Percentiles rank a stretch among this genome's conserved stretches.
Evolutionary conservation across 352 stramenopile species (phyloP).

Genomic region (Phytophthora ohioensis): DNA sequence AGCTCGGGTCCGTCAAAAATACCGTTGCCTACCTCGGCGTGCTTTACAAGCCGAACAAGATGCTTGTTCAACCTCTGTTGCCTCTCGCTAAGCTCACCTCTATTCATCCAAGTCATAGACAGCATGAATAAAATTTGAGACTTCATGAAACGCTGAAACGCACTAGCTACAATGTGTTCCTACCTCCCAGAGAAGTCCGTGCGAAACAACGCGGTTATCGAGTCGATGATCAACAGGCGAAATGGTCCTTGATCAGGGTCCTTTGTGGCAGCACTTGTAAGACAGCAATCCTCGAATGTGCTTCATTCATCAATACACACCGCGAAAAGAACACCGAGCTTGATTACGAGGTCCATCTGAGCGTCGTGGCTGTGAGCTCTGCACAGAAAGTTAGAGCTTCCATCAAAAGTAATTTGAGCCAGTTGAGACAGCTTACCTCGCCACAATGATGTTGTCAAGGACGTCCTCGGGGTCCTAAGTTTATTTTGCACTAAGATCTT

Average conservation of each 20-base stretch:
- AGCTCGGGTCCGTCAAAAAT: neutral
- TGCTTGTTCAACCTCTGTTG: conserved; percentile 93
- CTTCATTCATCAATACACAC: conserved; percentile 37
- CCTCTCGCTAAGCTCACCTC: conserved; percentile 67
- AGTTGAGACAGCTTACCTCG: conserved; percentile 49
- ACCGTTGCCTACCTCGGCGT: conserved; percentile 59
- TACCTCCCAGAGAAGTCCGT: conserved; percentile 88
- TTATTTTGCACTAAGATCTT: conserved; percentile 1
- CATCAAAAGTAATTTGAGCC: neutral
- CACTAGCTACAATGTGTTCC: neutral
- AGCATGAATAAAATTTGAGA: neutral
- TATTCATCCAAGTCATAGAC: conserved; percentile 16
- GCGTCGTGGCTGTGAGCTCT: conserved; percentile 89
- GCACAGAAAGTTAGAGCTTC: conserved; percentile 8
- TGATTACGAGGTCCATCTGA: conserved; percentile 91
- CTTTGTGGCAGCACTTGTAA: conserved; percentile 32
- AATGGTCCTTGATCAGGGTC: conserved; percentile 80
- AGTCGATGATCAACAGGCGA: conserved; percentile 91
- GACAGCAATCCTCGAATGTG: neutral
- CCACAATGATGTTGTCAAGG: conserved; percentile 96
- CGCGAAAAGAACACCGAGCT: conserved; percentile 73
- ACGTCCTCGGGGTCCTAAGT: conserved; percentile 79
- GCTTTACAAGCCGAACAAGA: conserved; percentile 86
- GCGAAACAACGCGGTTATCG: conserved; percentile 91
- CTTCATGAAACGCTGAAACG: neutral